Evolutionary conservation across 1,284 basidiomycete species (phyloP), one percentile per base, ranked within the genome.

Genomic region (Boletus smithii): DNA sequence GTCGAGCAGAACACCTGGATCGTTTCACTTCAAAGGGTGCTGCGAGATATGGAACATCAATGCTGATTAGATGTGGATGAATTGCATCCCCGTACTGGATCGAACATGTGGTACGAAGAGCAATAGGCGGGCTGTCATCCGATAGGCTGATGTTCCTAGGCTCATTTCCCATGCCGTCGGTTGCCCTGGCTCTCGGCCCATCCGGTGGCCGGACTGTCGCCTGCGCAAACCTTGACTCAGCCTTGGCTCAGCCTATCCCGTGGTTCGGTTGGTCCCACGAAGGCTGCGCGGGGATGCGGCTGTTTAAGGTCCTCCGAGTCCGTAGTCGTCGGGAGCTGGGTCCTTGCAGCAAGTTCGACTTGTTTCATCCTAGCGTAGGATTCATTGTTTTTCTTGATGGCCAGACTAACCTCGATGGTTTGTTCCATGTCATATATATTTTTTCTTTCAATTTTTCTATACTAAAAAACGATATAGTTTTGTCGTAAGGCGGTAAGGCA

Each of bases 271-370:
- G 8, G 8, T 48, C 44, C 1, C 46, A 56, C 44, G 39, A 20
- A 17, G 48, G 41, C 49, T 43, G 47, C 53, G 58, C 29, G 13
- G 8, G 29, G 4, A 8, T 38, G 39, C 3, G 34, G 45, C 41
- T 48, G 31, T 44, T n/a, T 37, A 40, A 42, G 42, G 26, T 24
- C 40, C 22, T 50, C 58, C n/a, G n/a, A n/a, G n/a, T n/a, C n/a
- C 61, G 62, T 38, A 41, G 45, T 46, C 47, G 42, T 50, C 60
- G 60, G 55, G 36, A 11, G 36, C 31, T 36, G n/a, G 26, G 4
- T 22, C 1, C 18, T 35, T 39, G 27, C 24, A 16, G 23, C 30
- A 26, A 40, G 22, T 6, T 27, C 37, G n/a, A 48, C 17, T 24
- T 4, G 23, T 18, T 23, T 46, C 35, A 4, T 29, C 27, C 8